phyloP scores from a whole-genome alignment of 805 yeast genomes.

The Kluyveromyces aestuarii region DNA sequence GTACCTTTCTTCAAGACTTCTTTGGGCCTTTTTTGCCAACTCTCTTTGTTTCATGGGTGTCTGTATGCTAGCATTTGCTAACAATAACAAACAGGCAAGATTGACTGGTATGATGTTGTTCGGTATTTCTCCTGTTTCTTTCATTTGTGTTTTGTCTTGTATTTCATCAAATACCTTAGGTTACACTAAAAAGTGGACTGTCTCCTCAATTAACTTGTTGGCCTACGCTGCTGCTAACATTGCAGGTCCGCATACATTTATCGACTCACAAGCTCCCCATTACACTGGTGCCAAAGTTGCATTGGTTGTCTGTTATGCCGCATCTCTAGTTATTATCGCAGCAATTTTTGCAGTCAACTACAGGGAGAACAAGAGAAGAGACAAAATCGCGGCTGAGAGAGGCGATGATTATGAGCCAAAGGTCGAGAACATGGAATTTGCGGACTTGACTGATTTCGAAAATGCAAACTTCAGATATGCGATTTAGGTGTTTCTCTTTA shows the following conservation, averaged over 20 bases:
- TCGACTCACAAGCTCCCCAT: conserved; percentile 40
- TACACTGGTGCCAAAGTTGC: conserved; percentile 44
- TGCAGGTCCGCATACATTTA: conserved; percentile 63
- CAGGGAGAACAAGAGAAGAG: conserved; percentile 34
- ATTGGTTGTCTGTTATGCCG: conserved; percentile 36
- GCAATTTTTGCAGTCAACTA: conserved; percentile 19
- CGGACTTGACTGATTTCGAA: conserved; percentile 39
- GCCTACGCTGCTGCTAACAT: conserved; percentile 57
- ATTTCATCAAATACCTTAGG: conserved; percentile 48
- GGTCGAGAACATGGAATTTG: conserved; percentile 32
- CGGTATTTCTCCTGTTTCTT: conserved; percentile 25
- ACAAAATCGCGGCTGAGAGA: conserved; percentile 14
- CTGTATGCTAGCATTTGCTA: conserved; percentile 35
- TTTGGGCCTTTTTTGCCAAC: conserved; percentile 28
- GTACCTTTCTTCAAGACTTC: conserved; percentile 18
- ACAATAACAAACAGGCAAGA: conserved; percentile 20
- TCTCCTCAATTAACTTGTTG: conserved; percentile 45
- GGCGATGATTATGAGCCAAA: conserved; percentile 11
- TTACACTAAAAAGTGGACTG: conserved; percentile 51
- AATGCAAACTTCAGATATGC: conserved; percentile 32
- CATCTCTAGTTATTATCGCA: conserved; percentile 27
- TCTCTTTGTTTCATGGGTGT: conserved; percentile 25
- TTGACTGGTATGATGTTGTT: conserved; percentile 30
- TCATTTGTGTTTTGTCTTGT: conserved; percentile 20
- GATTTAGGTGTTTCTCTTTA: conserved; percentile 7